A percentile compares a stretch with the other conserved stretches of the same genome.
These are phyloP conservation scores for Gynandropsis gynandra DNA, from an alignment of 345 rosid genomes.

Conservation along the genomic window DNA sequence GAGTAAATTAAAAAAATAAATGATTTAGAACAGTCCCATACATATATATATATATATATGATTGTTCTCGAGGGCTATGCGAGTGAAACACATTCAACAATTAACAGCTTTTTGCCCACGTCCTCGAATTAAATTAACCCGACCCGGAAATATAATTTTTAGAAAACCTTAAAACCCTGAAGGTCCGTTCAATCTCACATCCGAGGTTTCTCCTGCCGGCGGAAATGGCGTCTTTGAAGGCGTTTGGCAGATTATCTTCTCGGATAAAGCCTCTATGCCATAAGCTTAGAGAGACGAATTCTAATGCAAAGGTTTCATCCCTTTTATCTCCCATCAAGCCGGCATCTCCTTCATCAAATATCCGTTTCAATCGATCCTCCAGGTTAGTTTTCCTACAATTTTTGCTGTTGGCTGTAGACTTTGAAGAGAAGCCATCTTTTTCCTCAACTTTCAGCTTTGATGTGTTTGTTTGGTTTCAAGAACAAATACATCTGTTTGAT, in stretches of 20 bases:
- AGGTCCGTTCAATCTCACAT: not conserved
- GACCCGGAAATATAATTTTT: slow-evolving; percentile 14
- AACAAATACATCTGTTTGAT: no score
- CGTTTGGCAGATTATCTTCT: slow-evolving; percentile 43
- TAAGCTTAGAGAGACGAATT: slow-evolving; percentile 27
- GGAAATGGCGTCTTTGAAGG: slow-evolving; percentile 45
- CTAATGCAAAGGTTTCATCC: slow-evolving; percentile 8
- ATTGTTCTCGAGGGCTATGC: no score
- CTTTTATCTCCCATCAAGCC: slow-evolving; percentile 31
- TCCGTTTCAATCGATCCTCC: slow-evolving; percentile 32
- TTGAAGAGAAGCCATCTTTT: not conserved
- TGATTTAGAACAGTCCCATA: no score
- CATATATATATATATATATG: no score
- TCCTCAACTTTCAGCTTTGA: not conserved
- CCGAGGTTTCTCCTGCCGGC: not conserved
- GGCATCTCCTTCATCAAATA: slow-evolving; percentile 27
- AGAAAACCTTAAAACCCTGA: slow-evolving; percentile 12
- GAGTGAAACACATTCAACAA: no score
- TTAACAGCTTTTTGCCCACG: no score
- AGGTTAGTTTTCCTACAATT: not conserved
- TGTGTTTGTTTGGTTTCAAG: not conserved
- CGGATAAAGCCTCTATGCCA: slow-evolving; percentile 36
- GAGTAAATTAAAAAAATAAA: no score
- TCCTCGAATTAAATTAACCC: not conserved
- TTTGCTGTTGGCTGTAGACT: not conserved